Conservation (phyloP, 2,329 filamentous ascomycete genomes). For the Incumbomyces delicatus region DNA sequence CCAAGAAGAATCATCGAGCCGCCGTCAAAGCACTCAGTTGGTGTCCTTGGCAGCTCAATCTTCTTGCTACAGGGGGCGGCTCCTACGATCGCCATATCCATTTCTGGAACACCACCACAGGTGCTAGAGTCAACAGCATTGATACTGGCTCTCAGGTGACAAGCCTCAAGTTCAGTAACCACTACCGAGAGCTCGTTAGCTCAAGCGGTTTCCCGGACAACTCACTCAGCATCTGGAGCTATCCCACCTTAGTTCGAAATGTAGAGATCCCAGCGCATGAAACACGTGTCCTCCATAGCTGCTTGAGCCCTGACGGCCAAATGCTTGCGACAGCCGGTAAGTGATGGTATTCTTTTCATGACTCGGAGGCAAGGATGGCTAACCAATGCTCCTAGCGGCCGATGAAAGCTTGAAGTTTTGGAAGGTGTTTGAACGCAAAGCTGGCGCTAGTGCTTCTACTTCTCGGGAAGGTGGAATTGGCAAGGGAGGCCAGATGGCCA, state of each 20-base stretch:
- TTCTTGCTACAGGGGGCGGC: constrained; percentile 90
- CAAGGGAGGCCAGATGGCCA: constrained; percentile 74
- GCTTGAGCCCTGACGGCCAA: constrained; percentile 92
- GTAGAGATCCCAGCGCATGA: constrained; percentile 97
- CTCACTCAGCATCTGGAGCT: constrained; percentile 97
- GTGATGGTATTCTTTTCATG: constrained; percentile 20
- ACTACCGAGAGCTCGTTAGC: constrained; percentile 96
- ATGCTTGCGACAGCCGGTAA: constrained; percentile 87
- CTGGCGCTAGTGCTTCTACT: constrained; percentile 56
- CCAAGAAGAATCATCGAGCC: constrained; percentile 98
- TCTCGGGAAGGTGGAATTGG: constrained; percentile 57
- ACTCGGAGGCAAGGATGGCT: not conserved
- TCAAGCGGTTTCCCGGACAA: constrained; percentile 99
- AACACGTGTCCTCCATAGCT: constrained; percentile 91
- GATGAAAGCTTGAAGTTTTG: constrained; percentile 99
- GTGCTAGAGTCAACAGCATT: constrained; percentile 96
- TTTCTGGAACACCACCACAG: constrained; percentile 99
- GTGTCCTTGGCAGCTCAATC: constrained; percentile 98
- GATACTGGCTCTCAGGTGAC: constrained; percentile 97
- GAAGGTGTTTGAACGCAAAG: constrained; percentile 99
- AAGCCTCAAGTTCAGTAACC: constrained; percentile 87
- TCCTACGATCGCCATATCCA: constrained; percentile 97
- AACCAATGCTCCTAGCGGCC: constrained; percentile 50
- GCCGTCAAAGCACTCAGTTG: constrained; percentile 96
- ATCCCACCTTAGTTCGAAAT: constrained; percentile 92